Conservation (phyloP, 164 flowering plant genomes). For the Annona cherimola region DNA sequence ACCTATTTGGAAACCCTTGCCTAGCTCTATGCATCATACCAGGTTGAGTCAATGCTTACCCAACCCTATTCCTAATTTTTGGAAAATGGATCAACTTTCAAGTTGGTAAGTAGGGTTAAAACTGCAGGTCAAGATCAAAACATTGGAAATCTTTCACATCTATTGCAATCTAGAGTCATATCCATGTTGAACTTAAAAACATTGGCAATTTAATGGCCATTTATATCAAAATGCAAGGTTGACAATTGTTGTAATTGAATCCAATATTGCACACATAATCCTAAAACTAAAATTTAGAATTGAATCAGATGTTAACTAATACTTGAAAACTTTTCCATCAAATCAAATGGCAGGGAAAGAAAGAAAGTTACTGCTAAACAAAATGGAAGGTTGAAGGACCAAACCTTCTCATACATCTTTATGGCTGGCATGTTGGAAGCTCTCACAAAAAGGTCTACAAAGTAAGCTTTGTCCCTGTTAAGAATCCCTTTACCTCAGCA, state of each 20-base stretch:
- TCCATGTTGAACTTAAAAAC: background rate
- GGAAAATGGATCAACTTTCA: too few species aligned
- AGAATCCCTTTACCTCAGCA: conserved; percentile 11
- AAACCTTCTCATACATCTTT: conserved; percentile 98
- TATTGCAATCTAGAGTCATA: too few species aligned
- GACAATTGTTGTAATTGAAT: background rate
- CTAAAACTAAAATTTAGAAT: background rate
- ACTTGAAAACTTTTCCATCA: background rate
- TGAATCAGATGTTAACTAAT: background rate
- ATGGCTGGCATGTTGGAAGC: conserved; percentile 93
- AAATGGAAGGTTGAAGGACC: conserved; percentile 9
- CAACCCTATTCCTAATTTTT: too few species aligned
- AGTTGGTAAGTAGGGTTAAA: too few species aligned
- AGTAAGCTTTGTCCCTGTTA: conserved; percentile 85
- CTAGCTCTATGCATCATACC: too few species aligned
- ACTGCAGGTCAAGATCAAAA: too few species aligned
- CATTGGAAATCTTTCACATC: too few species aligned
- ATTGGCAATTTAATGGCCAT: background rate
- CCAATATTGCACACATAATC: background rate
- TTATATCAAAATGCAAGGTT: background rate
- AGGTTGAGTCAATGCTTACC: too few species aligned
- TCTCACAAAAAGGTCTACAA: conserved; percentile 92
- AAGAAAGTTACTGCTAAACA: background rate
- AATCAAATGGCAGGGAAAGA: background rate
- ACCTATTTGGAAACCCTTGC: too few species aligned